These are phyloP conservation scores for Trichoderma gamsii DNA, from an alignment of 495 filamentous ascomycete species.

Conservation along the genomic window DNA sequence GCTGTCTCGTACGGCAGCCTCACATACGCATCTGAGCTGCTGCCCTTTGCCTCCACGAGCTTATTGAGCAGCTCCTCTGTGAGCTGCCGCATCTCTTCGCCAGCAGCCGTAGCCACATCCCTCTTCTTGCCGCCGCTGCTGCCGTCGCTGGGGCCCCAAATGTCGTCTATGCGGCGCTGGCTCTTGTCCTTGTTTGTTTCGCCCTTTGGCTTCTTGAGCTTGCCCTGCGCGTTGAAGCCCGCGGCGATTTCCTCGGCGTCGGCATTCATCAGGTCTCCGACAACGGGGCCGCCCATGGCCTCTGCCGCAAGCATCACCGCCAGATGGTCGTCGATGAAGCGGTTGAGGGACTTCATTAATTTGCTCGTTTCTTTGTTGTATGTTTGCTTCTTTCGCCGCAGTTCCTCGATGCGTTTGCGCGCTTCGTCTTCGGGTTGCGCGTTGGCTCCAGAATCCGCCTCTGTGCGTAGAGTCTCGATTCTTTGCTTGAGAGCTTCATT, in stretches of 20 bases:
- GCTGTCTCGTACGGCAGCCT: constrained; percentile 69
- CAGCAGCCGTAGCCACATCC: constrained; percentile 60
- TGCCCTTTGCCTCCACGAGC: constrained; percentile 54
- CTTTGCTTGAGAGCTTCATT: constrained; percentile 42
- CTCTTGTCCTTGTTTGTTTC: constrained; percentile 41
- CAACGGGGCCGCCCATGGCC: constrained; percentile 77
- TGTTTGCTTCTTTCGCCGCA: constrained; percentile 50
- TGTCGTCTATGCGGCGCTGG: constrained; percentile 69
- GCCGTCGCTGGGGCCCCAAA: constrained; percentile 45
- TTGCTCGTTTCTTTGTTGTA: constrained; percentile 51
- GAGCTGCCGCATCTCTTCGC: constrained; percentile 59
- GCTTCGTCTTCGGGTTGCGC: constrained; percentile 52
- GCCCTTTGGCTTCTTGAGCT: constrained; percentile 55
- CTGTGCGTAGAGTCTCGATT: constrained; percentile 46
- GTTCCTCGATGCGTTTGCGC: constrained; percentile 49
- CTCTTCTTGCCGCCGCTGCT: constrained; percentile 25
- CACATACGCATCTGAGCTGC: constrained; percentile 57
- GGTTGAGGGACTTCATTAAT: constrained; percentile 56
- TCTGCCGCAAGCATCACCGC: constrained; percentile 80
- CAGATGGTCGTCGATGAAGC: constrained; percentile 68
- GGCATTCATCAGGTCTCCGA: constrained; percentile 65
- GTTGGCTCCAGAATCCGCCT: constrained; percentile 50
- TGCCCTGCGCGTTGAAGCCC: constrained; percentile 68
- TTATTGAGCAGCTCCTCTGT: constrained; percentile 55
- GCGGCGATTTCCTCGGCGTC: constrained; percentile 51